Evolutionary conservation across 768 basidiomycete genomes (phyloP), one percentile per base, ranked within the genome.

Genomic region (Mycena sanguinolenta): DNA sequence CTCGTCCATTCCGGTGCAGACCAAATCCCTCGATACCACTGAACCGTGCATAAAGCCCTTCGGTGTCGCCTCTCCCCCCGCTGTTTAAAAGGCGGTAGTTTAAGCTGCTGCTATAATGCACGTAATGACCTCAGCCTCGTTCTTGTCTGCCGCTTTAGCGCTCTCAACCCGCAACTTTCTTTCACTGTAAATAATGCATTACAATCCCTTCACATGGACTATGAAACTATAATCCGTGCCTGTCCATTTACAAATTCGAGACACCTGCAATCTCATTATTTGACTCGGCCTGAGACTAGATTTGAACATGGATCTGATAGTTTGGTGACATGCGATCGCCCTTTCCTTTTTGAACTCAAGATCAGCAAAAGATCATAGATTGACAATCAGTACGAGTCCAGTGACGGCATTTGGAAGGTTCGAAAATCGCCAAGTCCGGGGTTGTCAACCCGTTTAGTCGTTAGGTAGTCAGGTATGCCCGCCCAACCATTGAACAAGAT

Each of bases 31-130:
- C 71, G 71, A 55, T 73, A 73, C 67, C 66, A 68, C 42, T 73
- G 71, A 73, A n/a, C n/a, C n/a, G n/a, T n/a, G 52, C 71, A 73
- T 73, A 69, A 73, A 49, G 71, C 28, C 65, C 38, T 63, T 53
- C 12, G 55, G 71, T 55, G 3, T 68, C n/a, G n/a, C n/a, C n/a
- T n/a, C n/a, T n/a, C n/a, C n/a, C n/a, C n/a, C n/a, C 54, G 53
- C 44, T 66, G 32, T 36, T 53, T 49, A 49, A 50, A 50, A 27
- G 9, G 58, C 69, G n/a, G n/a, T n/a, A 64, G 49, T 60, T 54
- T 57, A 58, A 62, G 60, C 70, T 44, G 53, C 25, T 25, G 19
- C 39, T 10, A 39, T 39, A 39, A 39, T 46, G 44, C 44, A 46
- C 44, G 44, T 50, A 50, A 50, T 50, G 49, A 50, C 49, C 49